phyloP scores from a whole-genome alignment of 208 protist genomes.

The Crithidia fasciculata region DNA sequence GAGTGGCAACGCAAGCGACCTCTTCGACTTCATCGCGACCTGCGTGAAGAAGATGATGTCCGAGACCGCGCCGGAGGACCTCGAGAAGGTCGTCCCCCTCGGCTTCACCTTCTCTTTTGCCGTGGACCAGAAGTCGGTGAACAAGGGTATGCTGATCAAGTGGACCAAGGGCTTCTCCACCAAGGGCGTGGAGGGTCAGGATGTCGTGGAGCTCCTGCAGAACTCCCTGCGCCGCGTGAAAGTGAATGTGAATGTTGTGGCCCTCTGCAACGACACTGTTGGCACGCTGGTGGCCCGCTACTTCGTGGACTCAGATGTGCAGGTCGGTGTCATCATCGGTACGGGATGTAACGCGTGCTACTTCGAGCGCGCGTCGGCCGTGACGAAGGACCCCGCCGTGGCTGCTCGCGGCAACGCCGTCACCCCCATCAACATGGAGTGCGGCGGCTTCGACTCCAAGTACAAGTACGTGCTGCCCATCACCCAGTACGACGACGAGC shows the following conservation, averaged over 20 bases:
- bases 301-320: slow-evolving; percentile 65
- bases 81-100: slow-evolving; percentile 62
- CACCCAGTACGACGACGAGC: slow-evolving; percentile 73
- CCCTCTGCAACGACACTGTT: slow-evolving; percentile 93
- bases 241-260: slow-evolving; percentile 83
- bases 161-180: slow-evolving; percentile 94
- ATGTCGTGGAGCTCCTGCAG: slow-evolving; percentile 90
- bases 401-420: slow-evolving; percentile 43
- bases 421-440: slow-evolving; percentile 92
- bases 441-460: slow-evolving; percentile 89
- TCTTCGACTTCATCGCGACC: slow-evolving; percentile 90
- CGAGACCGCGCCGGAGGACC: slow-evolving; percentile 63
- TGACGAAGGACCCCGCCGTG: slow-evolving; percentile 78
- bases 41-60: slow-evolving; percentile 72
- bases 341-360: slow-evolving; percentile 93
- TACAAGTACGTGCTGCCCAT: slow-evolving; percentile 74
- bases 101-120: slow-evolving; percentile 95
- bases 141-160: slow-evolving; percentile 80
- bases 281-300: slow-evolving; percentile 85
- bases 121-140: slow-evolving; percentile 76
- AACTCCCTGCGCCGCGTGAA: slow-evolving; percentile 55
- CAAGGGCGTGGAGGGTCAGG: slow-evolving; percentile 81
- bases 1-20: slow-evolving; percentile 53
- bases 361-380: slow-evolving; percentile 74
- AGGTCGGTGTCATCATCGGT: slow-evolving; percentile 90